These are phyloP conservation scores for Piper betle DNA, from an alignment of 164 flowering plant genomes.

Conservation along the genomic window DNA sequence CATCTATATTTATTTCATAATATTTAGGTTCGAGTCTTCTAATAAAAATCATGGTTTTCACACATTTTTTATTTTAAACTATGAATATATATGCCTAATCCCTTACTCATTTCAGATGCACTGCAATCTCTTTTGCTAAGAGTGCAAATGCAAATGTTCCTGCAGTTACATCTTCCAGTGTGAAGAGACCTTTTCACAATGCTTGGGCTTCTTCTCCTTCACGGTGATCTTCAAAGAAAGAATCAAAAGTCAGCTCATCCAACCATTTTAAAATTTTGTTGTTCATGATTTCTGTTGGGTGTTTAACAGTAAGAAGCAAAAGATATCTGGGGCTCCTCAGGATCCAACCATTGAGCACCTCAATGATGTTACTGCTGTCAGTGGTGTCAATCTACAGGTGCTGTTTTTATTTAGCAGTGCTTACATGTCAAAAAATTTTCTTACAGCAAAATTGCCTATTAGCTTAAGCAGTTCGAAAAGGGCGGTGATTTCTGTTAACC, in stretches of 20 bases:
- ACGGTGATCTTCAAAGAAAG: slow-evolving; percentile 27
- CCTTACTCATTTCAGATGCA: slow-evolving; percentile 19
- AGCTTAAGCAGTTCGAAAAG: too few species aligned
- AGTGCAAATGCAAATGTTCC: slow-evolving; percentile 38
- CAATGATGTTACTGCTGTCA: slow-evolving; percentile 96
- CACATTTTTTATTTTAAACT: too few species aligned
- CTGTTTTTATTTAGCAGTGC: background rate
- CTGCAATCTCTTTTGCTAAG: slow-evolving; percentile 30
- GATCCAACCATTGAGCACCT: slow-evolving; percentile 97
- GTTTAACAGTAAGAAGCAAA: slow-evolving; percentile 74
- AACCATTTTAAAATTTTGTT: too few species aligned
- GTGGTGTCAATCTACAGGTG: slow-evolving; percentile 92
- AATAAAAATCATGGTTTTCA: too few species aligned
- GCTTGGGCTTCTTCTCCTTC: slow-evolving; percentile 47
- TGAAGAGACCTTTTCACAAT: slow-evolving; percentile 72
- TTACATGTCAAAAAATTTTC: background rate
- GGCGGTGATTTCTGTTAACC: too few species aligned
- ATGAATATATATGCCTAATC: too few species aligned
- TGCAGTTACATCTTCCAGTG: slow-evolving; percentile 59
- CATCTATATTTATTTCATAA: too few species aligned
- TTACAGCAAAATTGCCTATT: background rate
- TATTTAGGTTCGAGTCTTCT: too few species aligned
- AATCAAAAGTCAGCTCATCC: too few species aligned
- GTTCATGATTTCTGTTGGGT: background rate
- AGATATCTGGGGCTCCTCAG: slow-evolving; percentile 54